Base-by-base conservation (phyloP, 805 yeast genomes). In the Pichia gijzeniarum region DNA sequence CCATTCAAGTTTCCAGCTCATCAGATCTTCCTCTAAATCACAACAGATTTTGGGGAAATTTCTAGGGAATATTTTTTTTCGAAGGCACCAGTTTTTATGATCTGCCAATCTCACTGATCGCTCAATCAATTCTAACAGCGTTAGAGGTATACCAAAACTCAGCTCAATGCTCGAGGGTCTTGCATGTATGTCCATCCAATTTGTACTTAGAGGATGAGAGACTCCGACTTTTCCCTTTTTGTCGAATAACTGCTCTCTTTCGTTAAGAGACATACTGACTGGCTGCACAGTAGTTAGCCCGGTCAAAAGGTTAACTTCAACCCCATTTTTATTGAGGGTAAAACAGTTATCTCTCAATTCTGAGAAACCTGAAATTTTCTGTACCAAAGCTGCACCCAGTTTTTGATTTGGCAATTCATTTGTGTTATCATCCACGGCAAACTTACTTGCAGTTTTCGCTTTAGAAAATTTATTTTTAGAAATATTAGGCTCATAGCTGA, bases 31-130 rank as follows among this genome's bases (percentile, higher is more conserved):
- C 49, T 76, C 80, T 3, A 72, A 53, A 43, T 76, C 80, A 43
- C 80, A 76, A 52, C 81, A 76, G 3, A 76, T 63, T 43, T 68
- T 66, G 4, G 81, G 80, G 54, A 75, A 77, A 52, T 76, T 77
- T 35, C 81, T 60, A 0, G 82, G 81, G 37, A 64, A 68, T 30
- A 69, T 65, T 21, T 68, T 66, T 25, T 60, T 62, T 12, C 70
- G 46, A 13, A 60, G 41, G 53, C 77, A 77, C 48, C 72, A 70
- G 47, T 73, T 69, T 52, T 74, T 71, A 53, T 76, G 80, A 54
- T 77, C 77, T 2, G 82, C 65, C 36, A 77, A 59, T 21, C 65
- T 68, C 6, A 76, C 66, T 2, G 69, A 62, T 48, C 71, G 71
- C 49, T 71, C 69, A 56, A 76, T 69, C 5, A 77, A 52, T n/a